Conservation (phyloP, 306 rosid species). For the Fagus crenata region DNA sequence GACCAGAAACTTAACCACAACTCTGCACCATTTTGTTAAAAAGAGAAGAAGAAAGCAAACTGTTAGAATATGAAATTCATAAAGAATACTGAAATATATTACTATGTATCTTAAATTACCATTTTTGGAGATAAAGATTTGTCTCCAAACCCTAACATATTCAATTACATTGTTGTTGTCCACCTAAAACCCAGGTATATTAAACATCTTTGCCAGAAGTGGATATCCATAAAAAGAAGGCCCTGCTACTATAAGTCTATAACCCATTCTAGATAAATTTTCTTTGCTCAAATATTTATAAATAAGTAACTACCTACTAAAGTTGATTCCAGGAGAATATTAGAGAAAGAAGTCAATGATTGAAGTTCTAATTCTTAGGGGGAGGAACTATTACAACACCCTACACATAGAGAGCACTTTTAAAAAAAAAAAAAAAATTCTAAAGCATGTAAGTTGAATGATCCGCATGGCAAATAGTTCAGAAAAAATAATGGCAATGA, state of each 20-base stretch:
- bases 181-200: not conserved
- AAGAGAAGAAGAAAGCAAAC: constrained; percentile 4
- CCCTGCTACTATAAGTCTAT: not conserved
- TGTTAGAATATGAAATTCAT: constrained; percentile 9
- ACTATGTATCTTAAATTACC: not conserved
- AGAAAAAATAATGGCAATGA: not conserved
- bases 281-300: not conserved
- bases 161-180: not conserved
- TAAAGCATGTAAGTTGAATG: not conserved
- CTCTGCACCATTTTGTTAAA: constrained; percentile 54
- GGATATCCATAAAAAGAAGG: not conserved
- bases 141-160: not conserved
- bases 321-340: not conserved
- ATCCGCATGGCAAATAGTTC: not conserved
- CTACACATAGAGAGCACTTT: not conserved
- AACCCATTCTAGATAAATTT: not conserved
- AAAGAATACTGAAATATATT: not conserved
- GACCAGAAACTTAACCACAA: constrained; percentile 97
- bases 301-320: not conserved
- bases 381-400: not conserved
- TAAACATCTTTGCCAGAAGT: not conserved
- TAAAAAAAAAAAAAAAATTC: not conserved
- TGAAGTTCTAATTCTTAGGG: not conserved
- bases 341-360: not conserved
- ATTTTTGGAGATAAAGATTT: not conserved